Evolutionary conservation across 257 asterid species (phyloP).

Genomic region (Solanum acaule): DNA sequence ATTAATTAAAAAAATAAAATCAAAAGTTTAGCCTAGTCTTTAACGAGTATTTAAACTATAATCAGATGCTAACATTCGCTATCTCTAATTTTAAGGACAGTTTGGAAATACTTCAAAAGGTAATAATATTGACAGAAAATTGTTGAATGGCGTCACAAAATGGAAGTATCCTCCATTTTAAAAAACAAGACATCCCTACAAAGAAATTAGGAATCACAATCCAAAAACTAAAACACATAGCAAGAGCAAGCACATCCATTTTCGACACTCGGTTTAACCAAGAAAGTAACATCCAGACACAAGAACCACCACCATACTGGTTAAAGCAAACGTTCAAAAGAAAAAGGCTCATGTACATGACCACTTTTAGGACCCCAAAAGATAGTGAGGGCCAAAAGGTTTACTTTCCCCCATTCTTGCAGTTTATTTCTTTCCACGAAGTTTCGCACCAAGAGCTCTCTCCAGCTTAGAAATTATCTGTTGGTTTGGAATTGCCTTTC

Average conservation of each 20-base stretch:
- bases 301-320: conserved; percentile 11
- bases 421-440: conserved; percentile 64
- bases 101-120: no score
- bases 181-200: background rate
- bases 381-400: conserved; percentile 4
- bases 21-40: background rate
- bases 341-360: conserved; percentile 26
- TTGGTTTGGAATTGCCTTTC: conserved; percentile 58
- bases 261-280: background rate
- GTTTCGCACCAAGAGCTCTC: conserved; percentile 66
- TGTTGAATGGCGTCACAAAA: no score
- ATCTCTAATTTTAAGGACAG: no score
- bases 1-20: no score
- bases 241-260: background rate
- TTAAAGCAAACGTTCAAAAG: background rate
- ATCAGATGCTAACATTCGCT: no score
- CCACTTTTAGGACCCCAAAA: conserved; percentile 22
- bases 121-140: no score
- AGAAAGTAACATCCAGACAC: background rate
- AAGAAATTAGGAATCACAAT: background rate
- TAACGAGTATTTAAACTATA: no score
- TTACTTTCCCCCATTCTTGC: background rate
- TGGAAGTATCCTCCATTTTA: no score
- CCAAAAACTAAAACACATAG: background rate
- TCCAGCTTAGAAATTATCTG: conserved; percentile 77